Conservation (phyloP, 2,329 filamentous ascomycete genomes). For the Chaetomium sp. region DNA sequence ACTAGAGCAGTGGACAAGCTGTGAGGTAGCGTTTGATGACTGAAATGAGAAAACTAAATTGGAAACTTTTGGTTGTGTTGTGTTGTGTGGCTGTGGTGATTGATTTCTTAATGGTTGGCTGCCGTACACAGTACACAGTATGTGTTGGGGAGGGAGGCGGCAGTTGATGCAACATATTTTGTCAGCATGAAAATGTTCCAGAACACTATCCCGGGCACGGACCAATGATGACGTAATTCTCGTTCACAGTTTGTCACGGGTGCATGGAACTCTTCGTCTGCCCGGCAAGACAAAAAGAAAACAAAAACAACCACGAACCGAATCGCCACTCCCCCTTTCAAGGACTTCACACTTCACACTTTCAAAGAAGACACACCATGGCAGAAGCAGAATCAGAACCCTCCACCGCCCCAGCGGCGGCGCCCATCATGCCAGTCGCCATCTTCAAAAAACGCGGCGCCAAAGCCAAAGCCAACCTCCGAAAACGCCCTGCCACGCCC, state of each 20-base stretch:
- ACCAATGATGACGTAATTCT: slow-evolving; percentile 5
- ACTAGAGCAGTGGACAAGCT: background rate
- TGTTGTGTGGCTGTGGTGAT: background rate
- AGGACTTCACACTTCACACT: background rate
- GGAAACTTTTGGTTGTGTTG: background rate
- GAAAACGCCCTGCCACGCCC: slow-evolving; percentile 75
- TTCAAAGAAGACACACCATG: slow-evolving; percentile 7
- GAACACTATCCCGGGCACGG: no score
- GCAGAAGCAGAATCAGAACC: slow-evolving; percentile 13
- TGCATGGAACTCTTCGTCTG: background rate
- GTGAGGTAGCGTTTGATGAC: slow-evolving; percentile 12
- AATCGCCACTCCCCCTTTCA: no score
- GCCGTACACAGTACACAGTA: no score
- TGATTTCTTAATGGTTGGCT: background rate
- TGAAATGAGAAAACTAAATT: slow-evolving; percentile 18
- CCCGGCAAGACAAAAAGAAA: background rate
- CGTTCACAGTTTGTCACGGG: no score
- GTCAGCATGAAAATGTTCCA: background rate
- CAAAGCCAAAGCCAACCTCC: slow-evolving; percentile 69
- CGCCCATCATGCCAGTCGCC: slow-evolving; percentile 44
- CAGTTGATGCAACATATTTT: background rate
- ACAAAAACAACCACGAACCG: background rate
- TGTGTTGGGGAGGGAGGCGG: no score
- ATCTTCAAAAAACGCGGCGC: slow-evolving; percentile 81
- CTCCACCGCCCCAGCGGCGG: background rate